A percentile compares a stretch with the other conserved stretches of the same genome.
phyloP scores from a whole-genome alignment of 768 basidiomycete species.

The Suillus hirtellus region DNA sequence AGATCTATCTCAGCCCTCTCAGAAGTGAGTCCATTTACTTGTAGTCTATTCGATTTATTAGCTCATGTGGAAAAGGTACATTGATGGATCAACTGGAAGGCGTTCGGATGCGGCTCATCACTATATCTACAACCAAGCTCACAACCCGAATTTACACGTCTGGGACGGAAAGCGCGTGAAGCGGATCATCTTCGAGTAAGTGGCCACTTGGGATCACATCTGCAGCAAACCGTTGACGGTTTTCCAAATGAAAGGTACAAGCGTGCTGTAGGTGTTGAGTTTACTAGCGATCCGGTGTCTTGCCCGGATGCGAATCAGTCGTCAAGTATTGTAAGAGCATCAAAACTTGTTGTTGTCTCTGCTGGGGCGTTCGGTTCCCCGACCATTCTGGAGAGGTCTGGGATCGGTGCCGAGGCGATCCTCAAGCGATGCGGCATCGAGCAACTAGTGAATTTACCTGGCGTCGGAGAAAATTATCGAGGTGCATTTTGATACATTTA shows the following conservation, averaged over 20 bases:
- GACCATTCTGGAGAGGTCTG: slow-evolving; percentile 59
- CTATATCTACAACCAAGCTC: not conserved
- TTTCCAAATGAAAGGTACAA: not conserved
- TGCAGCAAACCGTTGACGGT: not conserved
- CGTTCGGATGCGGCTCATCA: slow-evolving; percentile 53
- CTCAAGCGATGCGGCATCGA: not conserved
- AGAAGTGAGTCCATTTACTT: slow-evolving; percentile 38
- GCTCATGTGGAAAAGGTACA: slow-evolving; percentile 42
- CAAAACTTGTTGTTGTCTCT: slow-evolving; percentile 49
- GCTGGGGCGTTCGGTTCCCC: slow-evolving; percentile 58
- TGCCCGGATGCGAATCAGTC: slow-evolving; percentile 24
- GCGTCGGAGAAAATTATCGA: slow-evolving; percentile 73
- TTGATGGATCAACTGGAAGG: slow-evolving; percentile 48
- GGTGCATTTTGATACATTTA: slow-evolving; percentile 32
- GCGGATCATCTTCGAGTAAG: not conserved
- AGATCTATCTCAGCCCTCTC: slow-evolving; percentile 33
- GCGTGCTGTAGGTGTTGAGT: slow-evolving; percentile 41
- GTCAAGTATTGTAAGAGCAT: slow-evolving; percentile 34
- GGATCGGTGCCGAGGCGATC: slow-evolving; percentile 23
- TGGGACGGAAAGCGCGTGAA: not conserved
- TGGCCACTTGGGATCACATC: not conserved
- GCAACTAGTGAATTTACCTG: slow-evolving; percentile 51
- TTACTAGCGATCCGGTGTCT: slow-evolving; percentile 34
- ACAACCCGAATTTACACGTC: not conserved
- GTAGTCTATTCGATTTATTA: not conserved